A percentile compares a stretch with the other conserved stretches of the same genome.
phyloP scores from a whole-genome alignment of 108 stramenopile genomes.

The Poteriospumella lacustris region DNA sequence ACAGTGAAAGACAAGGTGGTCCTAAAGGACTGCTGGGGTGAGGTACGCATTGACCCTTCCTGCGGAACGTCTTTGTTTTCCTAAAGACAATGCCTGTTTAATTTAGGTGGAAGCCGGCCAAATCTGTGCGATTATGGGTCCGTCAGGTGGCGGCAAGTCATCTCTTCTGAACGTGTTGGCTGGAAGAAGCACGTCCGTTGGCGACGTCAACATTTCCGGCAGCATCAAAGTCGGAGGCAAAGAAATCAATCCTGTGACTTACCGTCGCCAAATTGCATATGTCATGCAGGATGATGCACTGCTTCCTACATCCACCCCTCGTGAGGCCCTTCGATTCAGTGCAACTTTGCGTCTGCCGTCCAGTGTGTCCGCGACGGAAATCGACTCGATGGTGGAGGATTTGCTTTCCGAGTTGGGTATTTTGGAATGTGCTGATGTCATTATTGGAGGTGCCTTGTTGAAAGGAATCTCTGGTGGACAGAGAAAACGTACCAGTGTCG shows the following conservation, averaged over 20 bases:
- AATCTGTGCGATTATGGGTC: slow-evolving; percentile 25
- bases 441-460: slow-evolving; percentile 20
- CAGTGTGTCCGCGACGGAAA: neutral
- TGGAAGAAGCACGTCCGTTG: neutral
- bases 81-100: neutral
- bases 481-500: slow-evolving; percentile 24
- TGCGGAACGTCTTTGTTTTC: neutral
- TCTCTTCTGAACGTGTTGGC: slow-evolving; percentile 29
- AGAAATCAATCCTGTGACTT: slow-evolving; percentile 15
- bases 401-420: slow-evolving; percentile 11
- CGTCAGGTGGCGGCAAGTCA: slow-evolving; percentile 18
- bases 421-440: slow-evolving; percentile 9
- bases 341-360: slow-evolving; percentile 31
- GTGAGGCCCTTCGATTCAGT: slow-evolving; percentile 28
- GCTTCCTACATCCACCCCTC: slow-evolving; percentile 25
- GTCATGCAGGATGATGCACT: slow-evolving; percentile 41
- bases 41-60: neutral
- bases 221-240: neutral
- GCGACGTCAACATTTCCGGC: neutral
- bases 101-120: neutral
- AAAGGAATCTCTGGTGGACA: slow-evolving; percentile 30
- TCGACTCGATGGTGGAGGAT: slow-evolving; percentile 4
- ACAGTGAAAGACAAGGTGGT: slow-evolving; percentile 8
- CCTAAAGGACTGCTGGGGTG: slow-evolving; percentile 21
- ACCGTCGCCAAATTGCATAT: slow-evolving; percentile 17